Evolutionary conservation across 495 filamentous ascomycete genomes (phyloP), one percentile per base, ranked within the genome.

Genomic region (Aspergillus asperescens): DNA sequence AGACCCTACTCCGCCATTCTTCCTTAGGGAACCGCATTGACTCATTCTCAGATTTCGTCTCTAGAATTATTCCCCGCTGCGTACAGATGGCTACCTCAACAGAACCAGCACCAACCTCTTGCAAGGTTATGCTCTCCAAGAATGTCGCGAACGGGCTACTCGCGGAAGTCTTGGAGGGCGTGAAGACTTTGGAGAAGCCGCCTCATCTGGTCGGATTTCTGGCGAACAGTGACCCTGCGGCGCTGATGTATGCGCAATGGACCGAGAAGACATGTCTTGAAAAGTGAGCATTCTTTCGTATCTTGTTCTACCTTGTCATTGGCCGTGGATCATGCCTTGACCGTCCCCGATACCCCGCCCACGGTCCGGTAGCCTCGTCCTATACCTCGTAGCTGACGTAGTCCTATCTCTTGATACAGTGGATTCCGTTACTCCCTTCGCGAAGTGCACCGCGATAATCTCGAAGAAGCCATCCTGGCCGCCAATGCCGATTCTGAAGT

Each of bases 201-300:
- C 91, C 93, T 38, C 79, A 87, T 47, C 76, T 98, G 20, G 87
- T 92, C 15, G 93, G 92, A 24, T 95, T 96, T 69, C 78, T 98
- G 48, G 88, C 93, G 44, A 96, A 95, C 65, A 76, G 81, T 54
- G 93, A 98, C 71, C 90, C 90, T 32, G 88, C 89, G 15, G 93
- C 92, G 28, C 74, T 83, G 52, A 88, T 93, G 76, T 98, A 98
- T 66, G 93, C 93, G 50, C 86, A 95, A 62, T 95, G 88, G 90
- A 95, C 90, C n/a, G 83, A 85, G 64, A 95, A 95, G 77, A 96
- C 93, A 3, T 95, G 89, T 65, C 77, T 80, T 65, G 90, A 97
- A 72, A 90, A 95, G 92, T 95, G 74, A 84, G 84, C 62, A 55
- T 62, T 50, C 56, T 59, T 49, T 61, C 22, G 49, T 59, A 48